These are phyloP conservation scores for Paracorniculantispora psalliotae DNA, from an alignment of 2,329 filamentous ascomycete species.

Conservation along the genomic window DNA sequence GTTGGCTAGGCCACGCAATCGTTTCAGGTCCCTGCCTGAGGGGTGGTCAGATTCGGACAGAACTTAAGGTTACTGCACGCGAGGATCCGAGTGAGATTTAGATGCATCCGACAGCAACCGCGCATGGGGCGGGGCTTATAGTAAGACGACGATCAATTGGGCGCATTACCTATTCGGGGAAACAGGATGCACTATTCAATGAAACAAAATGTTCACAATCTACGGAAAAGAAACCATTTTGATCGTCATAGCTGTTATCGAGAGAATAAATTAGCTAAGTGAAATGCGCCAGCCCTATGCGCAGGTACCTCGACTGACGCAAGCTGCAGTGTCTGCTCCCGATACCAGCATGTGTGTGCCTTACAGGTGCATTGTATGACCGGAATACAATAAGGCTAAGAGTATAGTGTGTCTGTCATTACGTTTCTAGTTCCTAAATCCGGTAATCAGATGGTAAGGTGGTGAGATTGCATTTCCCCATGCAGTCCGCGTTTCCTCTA, in stretches of 20 bases:
- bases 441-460: background rate
- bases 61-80: conserved; percentile 4
- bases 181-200: background rate
- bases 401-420: background rate
- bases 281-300: too few species aligned
- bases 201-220: background rate
- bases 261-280: background rate
- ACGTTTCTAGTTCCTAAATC: background rate
- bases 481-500: background rate
- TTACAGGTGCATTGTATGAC: background rate
- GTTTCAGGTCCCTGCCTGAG: background rate
- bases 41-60: background rate
- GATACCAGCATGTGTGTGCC: background rate
- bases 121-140: background rate
- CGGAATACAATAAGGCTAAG: background rate
- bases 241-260: background rate
- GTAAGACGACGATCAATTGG: conserved; percentile 11
- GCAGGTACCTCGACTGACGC: too few species aligned
- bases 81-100: conserved; percentile 9
- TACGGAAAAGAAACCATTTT: too few species aligned
- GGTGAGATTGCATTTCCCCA: background rate
- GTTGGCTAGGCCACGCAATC: background rate
- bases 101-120: background rate
- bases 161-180: background rate
- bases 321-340: background rate